Evolutionary conservation across 805 yeast genomes (phyloP), one percentile per base, ranked within the genome.

Genomic region (Cyberlindnera mycetangii): DNA sequence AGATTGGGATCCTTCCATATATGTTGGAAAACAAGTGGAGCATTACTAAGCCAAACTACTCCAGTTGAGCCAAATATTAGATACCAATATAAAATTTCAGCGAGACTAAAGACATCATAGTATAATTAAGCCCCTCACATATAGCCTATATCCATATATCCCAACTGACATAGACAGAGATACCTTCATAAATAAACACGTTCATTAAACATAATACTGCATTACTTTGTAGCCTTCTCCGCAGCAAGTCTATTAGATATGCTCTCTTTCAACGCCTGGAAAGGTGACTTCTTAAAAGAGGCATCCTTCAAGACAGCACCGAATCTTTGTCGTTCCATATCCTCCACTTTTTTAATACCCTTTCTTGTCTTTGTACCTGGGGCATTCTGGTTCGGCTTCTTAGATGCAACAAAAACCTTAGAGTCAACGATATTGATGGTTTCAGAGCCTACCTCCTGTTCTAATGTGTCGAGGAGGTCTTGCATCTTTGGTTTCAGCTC

Each of bases 401-500:
- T 37, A 8, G 48, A 18, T 37, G 42, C 36, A 41, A 54, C 37
- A 38, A 42, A 51, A 25, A 46, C 32, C n/a, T 43, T 46, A 11
- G 49, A 33, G 32, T 53, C 46, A n/a, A 53, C 55, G 8, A 54
- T 46, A 12, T 55, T 61, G 19, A 51, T 42, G 15, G 56, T 50
- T 37, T 39, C 45, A 20, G 33, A 25, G 14, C 36, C 53, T 30
- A 24, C 41, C 11, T 50, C 52, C 4, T 50, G 55, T 18, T 70
- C 74, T 41, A 85, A 67, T 15, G 76, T 78, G 22, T 68, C 68
- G 43, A 81, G 66, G 36, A 85, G 63, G 52, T 85, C 93, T 42
- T 73, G 70, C 77, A 85, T 73, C 55, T 80, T 75, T 5, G 90
- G 88, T 54, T 76, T 77, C 48, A 86, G 66, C 52, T 81, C 78